A percentile compares a stretch with the other conserved stretches of the same genome.
Evolutionary conservation across 768 basidiomycete species (phyloP).

Genomic region (Neoboletus magnificus): DNA sequence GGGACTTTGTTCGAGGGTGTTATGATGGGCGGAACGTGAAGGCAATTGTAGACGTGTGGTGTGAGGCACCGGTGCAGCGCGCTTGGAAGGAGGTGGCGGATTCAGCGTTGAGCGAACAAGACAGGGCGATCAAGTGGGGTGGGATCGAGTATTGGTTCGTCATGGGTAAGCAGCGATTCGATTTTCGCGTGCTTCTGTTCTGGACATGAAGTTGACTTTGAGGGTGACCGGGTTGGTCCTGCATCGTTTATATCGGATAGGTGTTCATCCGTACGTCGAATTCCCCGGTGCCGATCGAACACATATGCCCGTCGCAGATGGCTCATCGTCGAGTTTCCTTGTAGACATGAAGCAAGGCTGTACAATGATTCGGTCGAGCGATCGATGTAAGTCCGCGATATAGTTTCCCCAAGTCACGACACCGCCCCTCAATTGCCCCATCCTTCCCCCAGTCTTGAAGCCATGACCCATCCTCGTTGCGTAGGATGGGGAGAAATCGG

Average conservation of each 20-base stretch:
- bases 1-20: slow-evolving; percentile 64
- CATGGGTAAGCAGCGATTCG: slow-evolving; percentile 49
- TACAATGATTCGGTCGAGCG: slow-evolving; percentile 69
- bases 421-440: not conserved
- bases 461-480: slow-evolving; percentile 76
- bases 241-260: slow-evolving; percentile 32
- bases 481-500: slow-evolving; percentile 91
- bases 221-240: no score
- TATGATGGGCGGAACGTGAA: slow-evolving; percentile 57
- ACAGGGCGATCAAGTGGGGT: slow-evolving; percentile 53
- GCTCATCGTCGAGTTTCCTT: not conserved
- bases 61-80: slow-evolving; percentile 67
- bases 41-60: slow-evolving; percentile 84
- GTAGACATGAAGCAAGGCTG: slow-evolving; percentile 65
- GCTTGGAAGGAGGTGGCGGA: slow-evolving; percentile 73
- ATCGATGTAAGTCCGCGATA: slow-evolving; percentile 51
- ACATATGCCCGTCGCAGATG: not conserved
- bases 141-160: slow-evolving; percentile 80
- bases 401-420: not conserved
- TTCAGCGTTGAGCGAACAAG: slow-evolving; percentile 52
- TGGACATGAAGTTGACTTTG: not conserved
- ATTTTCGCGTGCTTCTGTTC: not conserved
- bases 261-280: slow-evolving; percentile 66
- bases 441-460: slow-evolving; percentile 49
- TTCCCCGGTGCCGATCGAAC: not conserved